Evolutionary conservation across 1,284 basidiomycete genomes (phyloP).

Genomic region (Bjerkandera adusta): DNA sequence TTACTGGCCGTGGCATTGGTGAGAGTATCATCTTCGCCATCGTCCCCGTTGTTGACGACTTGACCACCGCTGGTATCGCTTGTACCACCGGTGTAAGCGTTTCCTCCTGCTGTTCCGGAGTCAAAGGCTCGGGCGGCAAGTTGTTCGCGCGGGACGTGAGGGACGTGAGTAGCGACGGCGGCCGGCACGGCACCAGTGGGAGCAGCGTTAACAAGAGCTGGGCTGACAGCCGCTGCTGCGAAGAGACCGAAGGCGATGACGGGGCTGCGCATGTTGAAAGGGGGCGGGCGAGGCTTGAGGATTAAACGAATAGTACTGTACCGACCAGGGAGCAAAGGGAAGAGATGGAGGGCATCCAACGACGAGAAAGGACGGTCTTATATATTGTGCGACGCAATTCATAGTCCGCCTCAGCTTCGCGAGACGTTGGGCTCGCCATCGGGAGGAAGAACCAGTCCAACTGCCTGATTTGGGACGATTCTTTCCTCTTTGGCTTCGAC

Average conservation of each 20-base stretch:
- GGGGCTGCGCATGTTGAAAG: conserved; percentile 24
- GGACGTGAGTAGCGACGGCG: background rate
- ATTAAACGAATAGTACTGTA: conserved; percentile 16
- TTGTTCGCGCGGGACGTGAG: background rate
- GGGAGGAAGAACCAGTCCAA: conserved; percentile 6
- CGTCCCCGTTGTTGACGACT: conserved; percentile 13
- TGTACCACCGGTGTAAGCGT: conserved; percentile 16
- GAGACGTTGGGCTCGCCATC: conserved; percentile 6
- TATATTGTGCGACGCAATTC: conserved; percentile 9
- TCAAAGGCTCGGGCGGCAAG: conserved; percentile 13
- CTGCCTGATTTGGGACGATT: conserved; percentile 8
- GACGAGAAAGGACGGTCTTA: conserved; percentile 4
- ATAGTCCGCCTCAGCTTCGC: conserved; percentile 16
- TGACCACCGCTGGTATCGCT: conserved; percentile 18
- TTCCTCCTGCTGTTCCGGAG: conserved; percentile 18
- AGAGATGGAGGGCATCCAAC: conserved; percentile 6
- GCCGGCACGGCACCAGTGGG: conserved; percentile 5
- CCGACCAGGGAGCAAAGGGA: conserved; percentile 5
- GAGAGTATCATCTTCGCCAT: conserved; percentile 12
- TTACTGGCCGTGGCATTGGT: conserved; percentile 16
- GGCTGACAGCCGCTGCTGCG: conserved; percentile 20
- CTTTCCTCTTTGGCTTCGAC: background rate
- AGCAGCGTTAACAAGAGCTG: conserved; percentile 9
- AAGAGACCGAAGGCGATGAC: conserved; percentile 24
- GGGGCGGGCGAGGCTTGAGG: conserved; percentile 1